These are phyloP conservation scores for Diospyros kaki DNA, from an alignment of 148 eudicot species.

Conservation along the genomic window DNA sequence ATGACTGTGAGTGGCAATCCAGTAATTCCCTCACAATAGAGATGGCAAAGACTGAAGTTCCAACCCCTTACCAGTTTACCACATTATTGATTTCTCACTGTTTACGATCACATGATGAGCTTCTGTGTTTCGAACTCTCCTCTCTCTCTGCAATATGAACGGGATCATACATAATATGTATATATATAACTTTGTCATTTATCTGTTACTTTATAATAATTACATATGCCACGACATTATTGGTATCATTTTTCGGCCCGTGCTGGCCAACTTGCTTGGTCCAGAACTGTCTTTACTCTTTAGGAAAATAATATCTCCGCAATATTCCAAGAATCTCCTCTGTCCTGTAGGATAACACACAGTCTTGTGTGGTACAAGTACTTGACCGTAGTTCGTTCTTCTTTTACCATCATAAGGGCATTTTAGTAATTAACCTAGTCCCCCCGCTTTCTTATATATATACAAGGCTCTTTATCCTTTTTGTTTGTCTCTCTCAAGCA, in stretches of 20 bases:
- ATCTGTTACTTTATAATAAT: not conserved
- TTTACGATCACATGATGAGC: not conserved
- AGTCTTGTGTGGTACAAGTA: no score
- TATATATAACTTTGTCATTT: not conserved
- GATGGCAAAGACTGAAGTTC: not conserved
- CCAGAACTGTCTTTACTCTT: not conserved
- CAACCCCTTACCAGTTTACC: not conserved
- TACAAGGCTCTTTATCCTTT: no score
- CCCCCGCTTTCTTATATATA: conserved; percentile 1
- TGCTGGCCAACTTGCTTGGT: not conserved
- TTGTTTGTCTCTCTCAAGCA: not conserved
- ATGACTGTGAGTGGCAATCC: not conserved
- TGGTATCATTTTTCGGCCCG: not conserved
- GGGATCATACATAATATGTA: no score
- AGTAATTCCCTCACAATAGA: not conserved
- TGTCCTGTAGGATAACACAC: not conserved
- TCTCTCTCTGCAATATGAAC: not conserved
- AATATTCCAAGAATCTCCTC: not conserved
- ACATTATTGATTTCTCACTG: no score
- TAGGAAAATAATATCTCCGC: not conserved
- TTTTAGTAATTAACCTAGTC: not conserved
- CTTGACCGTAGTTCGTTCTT: no score
- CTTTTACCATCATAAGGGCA: not conserved
- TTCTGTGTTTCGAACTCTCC: not conserved
- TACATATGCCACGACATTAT: not conserved